These are phyloP conservation scores for Gamarada debralockiae DNA, from an alignment of 495 filamentous ascomycete species.

Conservation along the genomic window DNA sequence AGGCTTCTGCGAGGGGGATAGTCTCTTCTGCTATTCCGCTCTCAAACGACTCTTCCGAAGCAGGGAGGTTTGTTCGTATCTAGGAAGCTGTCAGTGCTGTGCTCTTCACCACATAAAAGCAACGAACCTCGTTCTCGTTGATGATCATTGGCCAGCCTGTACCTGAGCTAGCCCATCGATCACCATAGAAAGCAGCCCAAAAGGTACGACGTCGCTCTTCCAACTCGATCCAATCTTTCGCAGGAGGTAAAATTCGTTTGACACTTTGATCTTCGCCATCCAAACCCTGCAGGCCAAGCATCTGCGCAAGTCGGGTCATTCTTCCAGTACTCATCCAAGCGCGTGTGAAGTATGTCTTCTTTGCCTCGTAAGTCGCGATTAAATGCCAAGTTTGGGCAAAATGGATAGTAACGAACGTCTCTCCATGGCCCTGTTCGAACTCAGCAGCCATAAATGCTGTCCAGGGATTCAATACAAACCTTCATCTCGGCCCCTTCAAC, in stretches of 20 bases:
- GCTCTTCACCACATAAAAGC: neutral
- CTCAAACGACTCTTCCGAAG: slow-evolving; percentile 78
- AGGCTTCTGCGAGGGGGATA: slow-evolving; percentile 61
- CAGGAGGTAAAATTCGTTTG: slow-evolving; percentile 80
- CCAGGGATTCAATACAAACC: slow-evolving; percentile 33
- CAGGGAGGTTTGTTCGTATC: slow-evolving; percentile 28
- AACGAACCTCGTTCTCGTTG: slow-evolving; percentile 69
- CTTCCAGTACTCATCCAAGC: slow-evolving; percentile 90
- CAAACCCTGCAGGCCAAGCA: slow-evolving; percentile 89
- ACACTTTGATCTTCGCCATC: slow-evolving; percentile 79
- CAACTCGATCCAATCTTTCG: slow-evolving; percentile 86
- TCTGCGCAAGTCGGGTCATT: slow-evolving; percentile 69
- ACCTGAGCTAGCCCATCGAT: slow-evolving; percentile 91
- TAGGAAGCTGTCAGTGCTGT: neutral
- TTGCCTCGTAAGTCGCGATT: slow-evolving; percentile 82
- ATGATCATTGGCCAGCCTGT: slow-evolving; percentile 95
- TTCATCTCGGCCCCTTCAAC: slow-evolving; percentile 86
- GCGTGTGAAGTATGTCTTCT: slow-evolving; percentile 92
- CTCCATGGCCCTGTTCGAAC: slow-evolving; percentile 61
- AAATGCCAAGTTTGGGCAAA: slow-evolving; percentile 81
- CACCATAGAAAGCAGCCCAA: slow-evolving; percentile 86
- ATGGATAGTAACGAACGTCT: slow-evolving; percentile 72
- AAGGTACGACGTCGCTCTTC: slow-evolving; percentile 91
- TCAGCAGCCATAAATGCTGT: too few species aligned
- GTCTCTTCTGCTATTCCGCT: slow-evolving; percentile 67